Percentiles rank a stretch among this genome's conserved stretches.
These are phyloP conservation scores for Citrus trifoliata DNA, from an alignment of 345 rosid genomes.

Conservation along the genomic window DNA sequence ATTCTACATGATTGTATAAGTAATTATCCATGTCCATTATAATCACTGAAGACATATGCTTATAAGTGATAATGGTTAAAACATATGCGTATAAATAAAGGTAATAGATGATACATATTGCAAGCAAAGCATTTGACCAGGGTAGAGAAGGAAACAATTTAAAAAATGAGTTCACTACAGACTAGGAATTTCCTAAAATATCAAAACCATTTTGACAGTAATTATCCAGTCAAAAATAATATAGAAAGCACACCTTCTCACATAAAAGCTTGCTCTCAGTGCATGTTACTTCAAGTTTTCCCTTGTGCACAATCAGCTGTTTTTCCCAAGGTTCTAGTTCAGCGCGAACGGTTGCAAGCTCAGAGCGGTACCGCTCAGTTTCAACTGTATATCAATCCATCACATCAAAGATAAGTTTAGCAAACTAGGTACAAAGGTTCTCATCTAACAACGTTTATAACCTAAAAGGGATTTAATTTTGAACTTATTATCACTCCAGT, in stretches of 20 bases:
- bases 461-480: not conserved
- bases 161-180: not conserved
- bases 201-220: not conserved
- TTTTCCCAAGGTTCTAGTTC: slow-evolving; percentile 96
- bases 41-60: not conserved
- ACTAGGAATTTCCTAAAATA: not conserved
- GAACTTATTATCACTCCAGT: not conserved
- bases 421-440: slow-evolving; percentile 1
- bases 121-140: not conserved
- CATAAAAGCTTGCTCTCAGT: slow-evolving; percentile 74
- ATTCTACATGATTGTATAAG: not conserved
- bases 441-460: not conserved
- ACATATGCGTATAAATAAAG: not conserved
- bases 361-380: slow-evolving; percentile 73
- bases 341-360: slow-evolving; percentile 76
- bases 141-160: not conserved
- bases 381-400: slow-evolving; percentile 55
- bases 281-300: slow-evolving; percentile 84
- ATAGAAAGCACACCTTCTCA: slow-evolving; percentile 59
- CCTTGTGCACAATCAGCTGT: slow-evolving; percentile 80
- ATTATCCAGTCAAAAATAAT: not conserved
- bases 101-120: not conserved
- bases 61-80: not conserved
- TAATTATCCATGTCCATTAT: not conserved
- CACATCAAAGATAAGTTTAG: slow-evolving; percentile 14